phyloP scores from a whole-genome alignment of 2,329 filamentous ascomycete species.

The Fusarium sp. region DNA sequence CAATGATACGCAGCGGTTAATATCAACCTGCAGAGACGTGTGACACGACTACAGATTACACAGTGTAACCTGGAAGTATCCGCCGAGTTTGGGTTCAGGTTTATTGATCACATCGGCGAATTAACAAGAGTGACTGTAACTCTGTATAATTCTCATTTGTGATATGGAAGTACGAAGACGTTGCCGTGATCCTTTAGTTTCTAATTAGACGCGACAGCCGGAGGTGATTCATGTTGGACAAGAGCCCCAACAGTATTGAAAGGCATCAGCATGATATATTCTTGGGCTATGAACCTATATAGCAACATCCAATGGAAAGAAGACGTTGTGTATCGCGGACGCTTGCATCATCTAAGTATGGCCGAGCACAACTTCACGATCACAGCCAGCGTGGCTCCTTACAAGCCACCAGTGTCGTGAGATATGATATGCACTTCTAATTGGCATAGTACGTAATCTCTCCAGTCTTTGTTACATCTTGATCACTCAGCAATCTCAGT shows the following conservation, averaged over 20 bases:
- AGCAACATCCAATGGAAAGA: neutral
- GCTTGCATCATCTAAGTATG: neutral
- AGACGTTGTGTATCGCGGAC: neutral
- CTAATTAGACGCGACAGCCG: neutral
- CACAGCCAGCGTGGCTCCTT: neutral
- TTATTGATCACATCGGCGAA: neutral
- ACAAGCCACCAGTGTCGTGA: neutral
- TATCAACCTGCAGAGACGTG: neutral
- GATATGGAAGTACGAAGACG: neutral
- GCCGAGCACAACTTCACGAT: neutral
- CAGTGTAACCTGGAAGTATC: neutral
- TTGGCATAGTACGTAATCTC: neutral
- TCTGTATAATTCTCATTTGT: neutral
- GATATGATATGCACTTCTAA: neutral
- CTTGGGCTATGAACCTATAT: neutral
- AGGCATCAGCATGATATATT: neutral
- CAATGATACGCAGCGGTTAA: neutral
- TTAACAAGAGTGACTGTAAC: neutral
- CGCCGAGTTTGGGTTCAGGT: neutral
- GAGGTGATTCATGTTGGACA: neutral
- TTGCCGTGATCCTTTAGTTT: neutral
- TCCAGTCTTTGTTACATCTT: neutral
- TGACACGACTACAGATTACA: conserved; percentile 1
- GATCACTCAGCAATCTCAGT: conserved; percentile 1
- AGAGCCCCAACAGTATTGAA: neutral